A percentile compares a stretch with the other conserved stretches of the same genome.
phyloP scores from a whole-genome alignment of 2,329 filamentous ascomycete species.

The Trichoderma citrinoviride region DNA sequence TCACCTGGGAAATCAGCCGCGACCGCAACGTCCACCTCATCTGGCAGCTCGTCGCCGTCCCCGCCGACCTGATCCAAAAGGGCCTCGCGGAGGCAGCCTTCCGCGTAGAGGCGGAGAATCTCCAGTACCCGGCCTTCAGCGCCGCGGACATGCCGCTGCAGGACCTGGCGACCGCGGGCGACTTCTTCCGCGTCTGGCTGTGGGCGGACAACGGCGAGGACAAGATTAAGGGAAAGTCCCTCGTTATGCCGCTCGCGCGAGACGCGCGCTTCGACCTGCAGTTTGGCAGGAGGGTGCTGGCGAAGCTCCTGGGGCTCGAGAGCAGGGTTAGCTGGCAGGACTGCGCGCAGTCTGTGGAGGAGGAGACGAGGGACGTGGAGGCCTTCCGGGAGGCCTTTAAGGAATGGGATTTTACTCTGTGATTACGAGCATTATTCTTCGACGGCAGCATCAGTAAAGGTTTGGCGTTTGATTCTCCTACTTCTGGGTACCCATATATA shows the following conservation, averaged over 20 bases:
- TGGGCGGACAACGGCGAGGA: constrained; percentile 61
- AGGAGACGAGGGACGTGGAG: constrained; percentile 75
- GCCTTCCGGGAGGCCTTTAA: constrained; percentile 80
- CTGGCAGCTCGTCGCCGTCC: constrained; percentile 87
- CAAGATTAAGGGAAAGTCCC: constrained; percentile 57
- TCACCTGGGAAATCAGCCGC: constrained; percentile 91
- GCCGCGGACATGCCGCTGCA: constrained; percentile 50
- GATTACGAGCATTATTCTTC: constrained; percentile 16
- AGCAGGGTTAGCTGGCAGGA: constrained; percentile 80
- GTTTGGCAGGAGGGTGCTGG: constrained; percentile 82
- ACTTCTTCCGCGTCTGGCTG: constrained; percentile 82
- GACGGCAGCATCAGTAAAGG: not conserved
- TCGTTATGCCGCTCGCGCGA: constrained; percentile 71
- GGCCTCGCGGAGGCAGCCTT: constrained; percentile 86
- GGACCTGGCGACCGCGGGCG: constrained; percentile 47
- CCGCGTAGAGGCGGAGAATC: constrained; percentile 80
- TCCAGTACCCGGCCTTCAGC: constrained; percentile 52
- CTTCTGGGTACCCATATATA: not conserved
- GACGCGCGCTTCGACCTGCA: constrained; percentile 83
- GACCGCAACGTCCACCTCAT: constrained; percentile 80
- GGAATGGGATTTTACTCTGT: constrained; percentile 76
- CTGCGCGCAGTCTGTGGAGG: constrained; percentile 70
- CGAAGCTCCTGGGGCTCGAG: constrained; percentile 81
- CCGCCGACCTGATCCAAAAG: constrained; percentile 62
- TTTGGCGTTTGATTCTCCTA: not conserved